Conservation (phyloP, 2,329 filamentous ascomycete species). For the Didymella arachidicola region DNA sequence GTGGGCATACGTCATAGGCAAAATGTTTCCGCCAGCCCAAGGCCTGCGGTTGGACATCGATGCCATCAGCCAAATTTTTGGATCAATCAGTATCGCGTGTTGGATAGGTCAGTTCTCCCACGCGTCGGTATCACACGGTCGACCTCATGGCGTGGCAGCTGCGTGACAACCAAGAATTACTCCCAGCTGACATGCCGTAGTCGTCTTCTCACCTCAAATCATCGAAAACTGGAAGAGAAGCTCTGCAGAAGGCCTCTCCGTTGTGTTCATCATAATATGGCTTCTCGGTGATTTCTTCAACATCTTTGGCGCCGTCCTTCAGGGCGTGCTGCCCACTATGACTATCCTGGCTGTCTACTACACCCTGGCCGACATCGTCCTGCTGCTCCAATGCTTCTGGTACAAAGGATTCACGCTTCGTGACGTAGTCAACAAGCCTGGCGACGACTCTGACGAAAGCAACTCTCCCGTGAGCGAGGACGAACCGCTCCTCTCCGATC, state of each 20-base stretch:
- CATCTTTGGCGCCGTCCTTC: constrained; percentile 88
- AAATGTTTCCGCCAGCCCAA: constrained; percentile 63
- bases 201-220: constrained; percentile 97
- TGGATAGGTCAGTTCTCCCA: constrained; percentile 68
- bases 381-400: constrained; percentile 91
- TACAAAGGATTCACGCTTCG: constrained; percentile 77
- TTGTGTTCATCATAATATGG: constrained; percentile 94
- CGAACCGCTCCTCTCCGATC: constrained; percentile 45
- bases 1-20: constrained; percentile 42
- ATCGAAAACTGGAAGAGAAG: constrained; percentile 89
- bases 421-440: constrained; percentile 42
- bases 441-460: constrained; percentile 31
- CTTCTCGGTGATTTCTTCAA: constrained; percentile 95
- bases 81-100: constrained; percentile 94
- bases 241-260: constrained; percentile 86
- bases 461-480: constrained; percentile 48
- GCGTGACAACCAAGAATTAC: not conserved
- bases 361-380: constrained; percentile 86
- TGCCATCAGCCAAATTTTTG: constrained; percentile 90
- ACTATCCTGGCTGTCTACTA: constrained; percentile 94
- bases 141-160: not conserved
- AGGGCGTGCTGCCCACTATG: constrained; percentile 94
- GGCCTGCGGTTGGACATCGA: constrained; percentile 79
- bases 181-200: constrained; percentile 18
- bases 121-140: not conserved